Base-by-base conservation (phyloP, 441 rosid genomes). In the Erysimum cheiri region DNA sequence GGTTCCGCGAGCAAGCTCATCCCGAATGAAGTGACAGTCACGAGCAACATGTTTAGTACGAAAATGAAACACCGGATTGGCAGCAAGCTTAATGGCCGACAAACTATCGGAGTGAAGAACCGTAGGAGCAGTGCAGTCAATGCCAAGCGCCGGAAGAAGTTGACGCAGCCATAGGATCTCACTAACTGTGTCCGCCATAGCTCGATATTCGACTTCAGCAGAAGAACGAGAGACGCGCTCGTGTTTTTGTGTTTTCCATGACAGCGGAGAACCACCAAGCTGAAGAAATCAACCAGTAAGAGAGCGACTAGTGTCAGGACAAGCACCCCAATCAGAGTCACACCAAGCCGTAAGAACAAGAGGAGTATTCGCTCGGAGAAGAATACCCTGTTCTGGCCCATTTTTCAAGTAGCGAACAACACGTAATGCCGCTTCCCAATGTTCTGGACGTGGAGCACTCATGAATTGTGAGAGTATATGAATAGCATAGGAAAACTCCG, bases 261-360 rank as follows among this genome's bases (percentile, higher is more conserved):
- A 48, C 82, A 84, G 1, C 6, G 46, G 46, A 12, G 46, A 40
- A 80, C 47, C 85, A 26, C 85, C 82, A 60, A 84, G 80, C 36
- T 82, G 87, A 33, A 88, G 76, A 12, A 88, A 17, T 29, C 81
- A 60, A 0, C 80, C 83, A 7, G 40, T 54, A 4, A 54, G 39
- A 0, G 13, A 54, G 0, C 4, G 24, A 3, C 60, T 10, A 0
- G 60, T 28, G 2, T 11, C 4, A 11, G 33, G 33, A 40, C 7
- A 40, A 0, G 2, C 1, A 0, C 2, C 7, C 7, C 6, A 40
- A 40, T 40, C 17, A 1, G 56, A 11, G 2, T 50, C 56, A 50
- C 56, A 50, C 56, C 33, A 50, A 12, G 56, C 8, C 0, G 8
- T 9, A 4, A 50, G 56, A 4, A 31, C 12, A 0, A 26, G 26